Base-by-base conservation (phyloP, 768 basidiomycete species). In the Russula abietina region DNA sequence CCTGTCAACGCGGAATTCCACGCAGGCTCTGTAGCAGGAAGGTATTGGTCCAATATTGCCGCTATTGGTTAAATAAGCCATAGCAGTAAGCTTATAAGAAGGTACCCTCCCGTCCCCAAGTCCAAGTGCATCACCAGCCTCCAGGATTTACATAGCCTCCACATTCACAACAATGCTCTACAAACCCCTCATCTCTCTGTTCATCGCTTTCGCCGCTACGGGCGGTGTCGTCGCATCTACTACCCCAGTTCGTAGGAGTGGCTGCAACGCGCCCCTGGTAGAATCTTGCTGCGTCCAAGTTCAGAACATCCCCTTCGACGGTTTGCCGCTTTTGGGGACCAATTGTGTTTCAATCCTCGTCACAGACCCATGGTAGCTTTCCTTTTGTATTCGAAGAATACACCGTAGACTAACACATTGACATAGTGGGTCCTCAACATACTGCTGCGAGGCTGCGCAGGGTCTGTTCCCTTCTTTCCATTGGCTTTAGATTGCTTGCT, bases 141-240 rank as follows among this genome's bases (percentile, higher is more conserved):
- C 51, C n/a, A 59, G 26, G n/a, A 41, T 59, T 59, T 50, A 38
- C 50, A 24, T 41, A 45, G 28, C 36, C n/a, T 16, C 45, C 45
- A 17, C 12, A 38, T 50, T 55, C 24, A 55, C 45, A 54, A 53
- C 22, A 19, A 49, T 64, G 58, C 32, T 59, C 39, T 36, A 49
- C 58, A 49, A 64, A 7, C n/a, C 53, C 9, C 38, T 64, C 53
- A 30, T 59, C 58, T 41, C 62, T 12, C 38, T 64, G n/a, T 1
- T 53, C 38, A 14, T 50, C 19, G 36, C 12, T 14, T 32, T 64
- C 46, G 46, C 57, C 16, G 45, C 38, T 8, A 39, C 46, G 22
- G 55, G 58, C 24, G 28, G 58, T 6, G 46, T 52, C 17, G 10
- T 46, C 39, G 62, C 57, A 22, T 59, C 46, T 33, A 12, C 36